Evolutionary conservation across 1,284 basidiomycete genomes (phyloP).

Genomic region (Pseudozyma thailandica): DNA sequence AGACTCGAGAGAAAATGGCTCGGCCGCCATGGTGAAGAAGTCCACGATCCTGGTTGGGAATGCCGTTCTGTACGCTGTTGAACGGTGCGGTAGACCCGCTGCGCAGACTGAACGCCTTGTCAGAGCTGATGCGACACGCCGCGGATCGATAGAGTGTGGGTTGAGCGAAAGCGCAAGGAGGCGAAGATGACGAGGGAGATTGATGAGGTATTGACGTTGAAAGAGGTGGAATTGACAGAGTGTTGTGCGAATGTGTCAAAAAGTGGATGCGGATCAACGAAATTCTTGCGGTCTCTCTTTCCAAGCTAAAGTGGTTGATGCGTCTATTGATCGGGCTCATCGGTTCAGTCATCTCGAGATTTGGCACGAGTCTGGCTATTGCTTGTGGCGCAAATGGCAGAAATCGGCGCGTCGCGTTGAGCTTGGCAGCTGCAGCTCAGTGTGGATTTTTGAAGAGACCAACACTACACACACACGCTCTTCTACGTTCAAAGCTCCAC

Average conservation of each 20-base stretch:
- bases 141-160: too few relatives aligned
- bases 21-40: slow-evolving; percentile 31
- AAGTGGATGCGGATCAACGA: slow-evolving; percentile 19
- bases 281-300: slow-evolving; percentile 5
- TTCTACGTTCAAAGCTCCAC: slow-evolving; percentile 3
- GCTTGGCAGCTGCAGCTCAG: slow-evolving; percentile 12
- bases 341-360: neutral
- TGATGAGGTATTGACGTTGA: neutral
- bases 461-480: slow-evolving; percentile 17
- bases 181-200: neutral
- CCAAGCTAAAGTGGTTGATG: neutral
- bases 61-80: neutral
- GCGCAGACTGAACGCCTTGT: slow-evolving; percentile 2
- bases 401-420: slow-evolving; percentile 35
- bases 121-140: neutral
- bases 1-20: slow-evolving; percentile 36
- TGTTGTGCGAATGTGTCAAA: slow-evolving; percentile 3
- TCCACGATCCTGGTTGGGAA: neutral
- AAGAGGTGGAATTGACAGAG: neutral
- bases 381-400: slow-evolving; percentile 12
- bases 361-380: neutral
- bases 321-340: slow-evolving; percentile 6
- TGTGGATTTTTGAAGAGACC: slow-evolving; percentile 30
- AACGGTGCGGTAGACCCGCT: neutral
- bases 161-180: too few relatives aligned